phyloP scores from a whole-genome alignment of 208 protist genomes.

The Herpetomonas muscarum region DNA sequence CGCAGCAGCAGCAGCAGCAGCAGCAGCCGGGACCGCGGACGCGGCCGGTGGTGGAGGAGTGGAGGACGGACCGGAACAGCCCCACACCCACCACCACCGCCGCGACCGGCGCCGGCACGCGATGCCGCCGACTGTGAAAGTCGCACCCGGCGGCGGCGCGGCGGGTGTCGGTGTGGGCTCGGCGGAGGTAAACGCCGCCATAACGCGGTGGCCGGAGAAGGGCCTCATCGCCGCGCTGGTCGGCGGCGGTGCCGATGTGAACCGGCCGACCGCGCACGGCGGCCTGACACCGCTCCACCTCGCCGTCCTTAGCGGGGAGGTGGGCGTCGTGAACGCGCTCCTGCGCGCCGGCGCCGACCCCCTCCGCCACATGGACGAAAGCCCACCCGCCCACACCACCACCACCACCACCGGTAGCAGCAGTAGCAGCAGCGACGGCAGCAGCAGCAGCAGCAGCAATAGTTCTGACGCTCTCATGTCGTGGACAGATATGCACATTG shows the following conservation, averaged over 20 bases:
- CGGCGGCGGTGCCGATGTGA: conserved; percentile 24
- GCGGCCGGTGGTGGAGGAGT: conserved; percentile 10
- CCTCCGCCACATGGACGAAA: conserved; percentile 11
- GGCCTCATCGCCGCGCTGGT: conserved; percentile 25
- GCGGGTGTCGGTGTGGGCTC: conserved; percentile 6
- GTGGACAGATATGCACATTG: conserved; percentile 33
- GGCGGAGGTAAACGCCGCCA: conserved; percentile 7
- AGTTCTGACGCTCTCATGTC: not conserved
- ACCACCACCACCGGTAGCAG: not conserved
- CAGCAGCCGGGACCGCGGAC: conserved; percentile 5
- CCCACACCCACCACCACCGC: not conserved
- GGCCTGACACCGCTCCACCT: conserved; percentile 38
- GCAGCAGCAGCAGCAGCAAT: not conserved
- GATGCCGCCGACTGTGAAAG: not conserved
- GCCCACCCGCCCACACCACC: not conserved
- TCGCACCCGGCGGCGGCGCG: not conserved
- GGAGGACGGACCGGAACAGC: not conserved
- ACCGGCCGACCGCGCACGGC: conserved; percentile 15
- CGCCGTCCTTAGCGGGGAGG: conserved; percentile 23
- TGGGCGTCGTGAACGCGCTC: conserved; percentile 32
- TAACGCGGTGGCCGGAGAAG: conserved; percentile 15
- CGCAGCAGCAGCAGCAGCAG: conserved; percentile 14
- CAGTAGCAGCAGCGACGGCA: not conserved
- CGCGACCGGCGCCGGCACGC: not conserved
- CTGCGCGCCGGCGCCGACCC: conserved; percentile 33